A percentile compares a stretch with the other conserved stretches of the same genome.
Conservation (phyloP, 371 early-diverging fungal species). For the Lichtheimia ramosa region DNA sequence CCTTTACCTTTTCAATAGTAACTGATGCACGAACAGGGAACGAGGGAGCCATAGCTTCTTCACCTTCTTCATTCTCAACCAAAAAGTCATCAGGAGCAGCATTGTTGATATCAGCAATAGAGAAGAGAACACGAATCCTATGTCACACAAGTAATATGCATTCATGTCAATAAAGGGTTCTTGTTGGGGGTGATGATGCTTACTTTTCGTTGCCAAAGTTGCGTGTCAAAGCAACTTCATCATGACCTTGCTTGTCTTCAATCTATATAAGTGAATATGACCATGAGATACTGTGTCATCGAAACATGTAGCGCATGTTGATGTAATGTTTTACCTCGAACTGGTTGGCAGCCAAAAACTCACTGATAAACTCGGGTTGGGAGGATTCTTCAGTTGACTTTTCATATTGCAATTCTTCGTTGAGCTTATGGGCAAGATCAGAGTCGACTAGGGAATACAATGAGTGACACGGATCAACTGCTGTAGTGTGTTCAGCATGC, state of each 20-base stretch:
- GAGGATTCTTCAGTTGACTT: conserved; percentile 59
- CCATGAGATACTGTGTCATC: no score
- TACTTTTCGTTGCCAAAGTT: conserved; percentile 92
- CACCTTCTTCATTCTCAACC: conserved; percentile 51
- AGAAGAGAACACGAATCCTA: conserved; percentile 82
- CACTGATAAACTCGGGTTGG: conserved; percentile 73
- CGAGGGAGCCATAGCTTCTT: conserved; percentile 55
- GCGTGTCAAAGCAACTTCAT: conserved; percentile 80
- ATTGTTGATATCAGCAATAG: conserved; percentile 82
- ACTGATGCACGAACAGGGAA: conserved; percentile 83
- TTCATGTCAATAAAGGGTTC: no score
- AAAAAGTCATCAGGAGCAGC: conserved; percentile 59
- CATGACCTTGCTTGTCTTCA: conserved; percentile 77
- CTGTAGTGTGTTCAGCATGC: background rate
- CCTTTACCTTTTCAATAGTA: conserved; percentile 70
- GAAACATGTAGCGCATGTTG: background rate
- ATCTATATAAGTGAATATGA: conserved; percentile 46
- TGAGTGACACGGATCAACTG: background rate
- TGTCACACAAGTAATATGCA: background rate
- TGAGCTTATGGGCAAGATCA: conserved; percentile 71
- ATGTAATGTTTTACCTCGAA: conserved; percentile 80
- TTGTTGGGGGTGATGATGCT: conserved; percentile 8
- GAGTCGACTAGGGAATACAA: conserved; percentile 49
- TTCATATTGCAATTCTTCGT: conserved; percentile 85
- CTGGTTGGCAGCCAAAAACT: conserved; percentile 72